phyloP scores from a whole-genome alignment of 2,329 filamentous ascomycete genomes.

The Colletotrichum falcatum region DNA sequence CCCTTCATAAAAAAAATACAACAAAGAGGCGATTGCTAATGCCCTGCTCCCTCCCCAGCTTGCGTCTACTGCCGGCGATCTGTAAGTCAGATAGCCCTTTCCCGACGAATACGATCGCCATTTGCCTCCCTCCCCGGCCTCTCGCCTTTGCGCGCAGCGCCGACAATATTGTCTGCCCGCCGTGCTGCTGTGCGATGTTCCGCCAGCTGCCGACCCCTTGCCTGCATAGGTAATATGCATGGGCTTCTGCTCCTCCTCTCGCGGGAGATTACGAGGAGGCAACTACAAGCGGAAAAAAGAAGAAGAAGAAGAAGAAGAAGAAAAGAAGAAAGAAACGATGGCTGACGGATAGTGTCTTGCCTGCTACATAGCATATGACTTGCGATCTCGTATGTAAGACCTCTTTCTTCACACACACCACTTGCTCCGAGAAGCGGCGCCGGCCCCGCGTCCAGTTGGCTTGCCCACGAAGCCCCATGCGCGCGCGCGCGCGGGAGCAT shows the following conservation, averaged over 20 bases:
- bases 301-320: conserved; percentile 42
- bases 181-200: conserved; percentile 33
- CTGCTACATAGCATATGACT: conserved; percentile 81
- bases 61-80: conserved; percentile 92
- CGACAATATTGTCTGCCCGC: conserved; percentile 24
- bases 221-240: conserved; percentile 24
- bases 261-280: conserved; percentile 8
- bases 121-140: background rate
- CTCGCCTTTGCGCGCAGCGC: conserved; percentile 19
- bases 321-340: conserved; percentile 44
- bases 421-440: conserved; percentile 22
- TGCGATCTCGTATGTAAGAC: conserved; percentile 82
- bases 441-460: conserved; percentile 42
- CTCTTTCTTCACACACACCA: conserved; percentile 36
- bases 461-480: background rate
- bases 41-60: conserved; percentile 65
- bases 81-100: conserved; percentile 70
- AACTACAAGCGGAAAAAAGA: conserved; percentile 20
- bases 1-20: conserved; percentile 20
- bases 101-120: conserved; percentile 46
- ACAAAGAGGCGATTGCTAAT: conserved; percentile 47
- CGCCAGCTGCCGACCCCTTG: conserved; percentile 31
- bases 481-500: background rate
- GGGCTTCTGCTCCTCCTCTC: background rate
- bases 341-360: conserved; percentile 59